Conservation (phyloP, 2,329 filamentous ascomycete species). For the Coniochaeta sp. region DNA sequence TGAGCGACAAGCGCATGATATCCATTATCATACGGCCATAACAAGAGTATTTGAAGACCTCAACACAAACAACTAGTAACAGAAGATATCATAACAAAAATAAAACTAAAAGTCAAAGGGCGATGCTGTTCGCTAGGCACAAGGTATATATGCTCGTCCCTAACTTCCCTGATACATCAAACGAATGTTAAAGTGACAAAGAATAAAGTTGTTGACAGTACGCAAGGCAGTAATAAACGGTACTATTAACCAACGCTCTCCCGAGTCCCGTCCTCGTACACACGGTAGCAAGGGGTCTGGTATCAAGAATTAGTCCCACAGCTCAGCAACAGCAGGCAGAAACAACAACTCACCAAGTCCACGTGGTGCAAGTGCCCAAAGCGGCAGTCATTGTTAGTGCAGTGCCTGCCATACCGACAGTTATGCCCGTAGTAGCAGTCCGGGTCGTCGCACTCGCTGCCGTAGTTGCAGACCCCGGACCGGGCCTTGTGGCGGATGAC, state of each 20-base stretch:
- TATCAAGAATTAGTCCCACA: background rate
- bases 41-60: too few relatives aligned
- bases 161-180: too few relatives aligned
- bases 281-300: background rate
- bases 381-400: conserved; percentile 12
- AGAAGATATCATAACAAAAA: too few relatives aligned
- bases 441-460: conserved; percentile 10
- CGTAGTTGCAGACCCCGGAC: conserved; percentile 8
- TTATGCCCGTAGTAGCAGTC: conserved; percentile 15
- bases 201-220: background rate
- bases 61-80: too few relatives aligned
- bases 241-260: background rate
- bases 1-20: too few relatives aligned
- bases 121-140: too few relatives aligned
- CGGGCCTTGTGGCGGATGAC: conserved; percentile 13
- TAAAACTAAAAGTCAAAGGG: too few relatives aligned
- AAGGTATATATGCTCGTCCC: too few relatives aligned
- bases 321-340: background rate
- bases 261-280: background rate
- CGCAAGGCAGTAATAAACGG: background rate
- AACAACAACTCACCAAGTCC: conserved; percentile 11
- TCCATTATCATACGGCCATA: too few relatives aligned
- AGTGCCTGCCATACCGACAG: conserved; percentile 12
- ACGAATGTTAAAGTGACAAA: too few relatives aligned
- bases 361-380: conserved; percentile 14